Percentiles rank a stretch among this genome's conserved stretches.
phyloP scores from a whole-genome alignment of 1,284 basidiomycete species.

The Puccinia novopanici region DNA sequence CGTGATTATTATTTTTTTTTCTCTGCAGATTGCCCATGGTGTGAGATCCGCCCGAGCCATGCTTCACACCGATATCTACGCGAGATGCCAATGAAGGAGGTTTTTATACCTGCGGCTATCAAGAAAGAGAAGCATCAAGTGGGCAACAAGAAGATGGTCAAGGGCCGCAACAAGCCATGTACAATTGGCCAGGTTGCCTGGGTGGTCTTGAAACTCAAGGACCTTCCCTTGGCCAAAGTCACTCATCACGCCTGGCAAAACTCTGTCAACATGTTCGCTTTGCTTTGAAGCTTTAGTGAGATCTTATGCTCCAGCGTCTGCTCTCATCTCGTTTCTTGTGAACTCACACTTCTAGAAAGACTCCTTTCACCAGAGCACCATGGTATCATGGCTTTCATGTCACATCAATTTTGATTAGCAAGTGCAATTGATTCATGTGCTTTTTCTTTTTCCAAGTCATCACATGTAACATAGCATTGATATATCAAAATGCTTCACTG shows the following conservation, averaged over 20 bases:
- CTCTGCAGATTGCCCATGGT: constrained; percentile 56
- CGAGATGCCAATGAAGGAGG: constrained; percentile 58
- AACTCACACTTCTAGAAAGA: too few species aligned
- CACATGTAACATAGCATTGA: too few species aligned
- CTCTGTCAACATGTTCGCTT: constrained; percentile 67
- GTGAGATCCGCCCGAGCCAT: constrained; percentile 74
- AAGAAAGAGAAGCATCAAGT: constrained; percentile 69
- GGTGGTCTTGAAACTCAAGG: constrained; percentile 69
- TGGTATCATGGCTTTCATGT: too few species aligned
- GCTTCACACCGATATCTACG: constrained; percentile 69
- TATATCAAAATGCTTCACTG: too few species aligned
- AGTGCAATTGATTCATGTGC: too few species aligned
- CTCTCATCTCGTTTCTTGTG: not conserved
- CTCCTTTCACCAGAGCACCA: too few species aligned
- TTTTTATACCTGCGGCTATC: constrained; percentile 61
- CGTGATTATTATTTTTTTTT: not conserved
- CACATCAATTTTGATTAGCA: too few species aligned
- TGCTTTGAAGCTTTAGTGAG: not conserved
- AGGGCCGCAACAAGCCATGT: constrained; percentile 79
- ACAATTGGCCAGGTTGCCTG: constrained; percentile 75
- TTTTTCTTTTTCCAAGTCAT: too few species aligned
- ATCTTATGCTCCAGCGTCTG: not conserved
- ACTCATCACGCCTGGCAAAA: constrained; percentile 70
- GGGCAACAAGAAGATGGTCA: constrained; percentile 64
- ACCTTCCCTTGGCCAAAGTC: constrained; percentile 66